Evolutionary conservation across 1,284 basidiomycete genomes (phyloP), one percentile per base, ranked within the genome.

Genomic region (Melampsora larici-populina): DNA sequence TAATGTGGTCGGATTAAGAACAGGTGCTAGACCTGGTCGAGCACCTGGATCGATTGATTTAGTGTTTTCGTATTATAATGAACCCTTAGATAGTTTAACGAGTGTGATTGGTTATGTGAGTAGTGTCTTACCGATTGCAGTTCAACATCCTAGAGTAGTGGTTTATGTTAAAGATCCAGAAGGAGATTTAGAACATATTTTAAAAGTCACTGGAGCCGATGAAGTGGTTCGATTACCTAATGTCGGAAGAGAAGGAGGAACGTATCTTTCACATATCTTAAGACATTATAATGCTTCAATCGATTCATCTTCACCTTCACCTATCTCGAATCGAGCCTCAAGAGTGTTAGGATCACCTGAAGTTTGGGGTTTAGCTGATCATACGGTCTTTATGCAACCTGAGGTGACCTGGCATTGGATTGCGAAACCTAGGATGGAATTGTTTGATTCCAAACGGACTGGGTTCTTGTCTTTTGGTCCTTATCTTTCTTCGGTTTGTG

Each of bases 1-100:
- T 36, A 36, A 36, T 36, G 36, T 55, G 13, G 51, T 21, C 4
- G 51, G 21, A 21, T 55, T 18, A 26, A 2, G 21, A 70, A 81
- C 83, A 1, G 87, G 87, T 13, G 82, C 86, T 0, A 85, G 5
- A 90, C 89, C 90, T 91, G 24, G 86, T 93, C 17, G 73, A 67
- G n/a, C 36, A 43, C 4, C 49, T 29, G 65, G 73, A 8, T 83
- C 92, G 21, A 89, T 91, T 11, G 87, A 92, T 73, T 79, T 86
- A 2, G 82, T 83, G 13, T 62, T 84, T 36, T 80, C 82, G 5
- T 81, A 82, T 65, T 83, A 83, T 74, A 79, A 81, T 46, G 81
- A 81, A 55, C 81, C 81, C 11, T 26, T 81, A 9, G 62, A 72
- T 13, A 75, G 60, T 11, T 78, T 83, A 70, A 33, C 49, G 4